Percentiles rank a stretch among this genome's conserved stretches.
Conservation (phyloP, 305 asterid species). For the Fraxinus baroniana region DNA sequence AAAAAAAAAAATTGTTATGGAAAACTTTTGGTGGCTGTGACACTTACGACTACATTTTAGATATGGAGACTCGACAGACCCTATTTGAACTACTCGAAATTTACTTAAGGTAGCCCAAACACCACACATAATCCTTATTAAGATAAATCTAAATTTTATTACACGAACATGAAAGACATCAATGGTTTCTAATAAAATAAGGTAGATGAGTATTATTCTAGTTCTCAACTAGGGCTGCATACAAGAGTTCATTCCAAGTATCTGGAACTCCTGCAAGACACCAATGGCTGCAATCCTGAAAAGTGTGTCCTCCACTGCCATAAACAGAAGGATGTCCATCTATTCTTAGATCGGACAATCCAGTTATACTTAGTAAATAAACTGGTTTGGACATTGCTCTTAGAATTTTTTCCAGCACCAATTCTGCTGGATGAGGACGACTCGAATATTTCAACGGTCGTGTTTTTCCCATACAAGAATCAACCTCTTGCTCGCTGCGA, state of each 20-base stretch:
- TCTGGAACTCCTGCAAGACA: slow-evolving; percentile 72
- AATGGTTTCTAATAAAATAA: background rate
- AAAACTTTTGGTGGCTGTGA: too few species aligned
- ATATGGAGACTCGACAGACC: too few species aligned
- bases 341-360: slow-evolving; percentile 44
- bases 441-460: slow-evolving; percentile 25
- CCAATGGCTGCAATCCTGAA: slow-evolving; percentile 67
- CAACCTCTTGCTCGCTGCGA: slow-evolving; percentile 12
- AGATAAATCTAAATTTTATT: too few species aligned
- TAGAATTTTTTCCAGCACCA: slow-evolving; percentile 40
- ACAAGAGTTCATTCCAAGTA: slow-evolving; percentile 53
- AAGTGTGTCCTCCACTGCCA: slow-evolving; percentile 40
- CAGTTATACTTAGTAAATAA: slow-evolving; percentile 37
- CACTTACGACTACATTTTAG: too few species aligned
- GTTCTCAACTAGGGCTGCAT: slow-evolving; percentile 21
- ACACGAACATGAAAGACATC: background rate
- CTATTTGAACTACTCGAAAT: too few species aligned
- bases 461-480: slow-evolving; percentile 30
- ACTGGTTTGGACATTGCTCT: slow-evolving; percentile 38
- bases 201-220: background rate
- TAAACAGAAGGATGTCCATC: slow-evolving; percentile 66
- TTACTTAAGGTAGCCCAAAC: background rate
- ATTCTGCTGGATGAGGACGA: slow-evolving; percentile 39
- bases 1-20: too few species aligned
- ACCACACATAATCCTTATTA: background rate